Percentiles rank a stretch among this genome's conserved stretches.
Conservation (phyloP, 2,329 filamentous ascomycete genomes). For the Aspergillus phoenicis region DNA sequence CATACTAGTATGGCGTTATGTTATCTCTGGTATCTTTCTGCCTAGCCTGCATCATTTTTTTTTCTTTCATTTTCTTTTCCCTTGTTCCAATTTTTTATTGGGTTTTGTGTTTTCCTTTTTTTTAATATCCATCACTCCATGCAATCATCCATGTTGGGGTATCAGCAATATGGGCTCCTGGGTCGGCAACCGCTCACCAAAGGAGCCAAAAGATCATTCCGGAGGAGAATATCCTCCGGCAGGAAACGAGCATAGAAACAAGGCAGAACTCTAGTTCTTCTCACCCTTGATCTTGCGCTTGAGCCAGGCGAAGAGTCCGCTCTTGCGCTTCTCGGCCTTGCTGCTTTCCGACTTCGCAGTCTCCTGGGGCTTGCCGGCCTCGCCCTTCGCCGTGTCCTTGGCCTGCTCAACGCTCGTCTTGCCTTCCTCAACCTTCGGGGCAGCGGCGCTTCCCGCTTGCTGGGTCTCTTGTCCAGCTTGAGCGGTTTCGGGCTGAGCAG, state of each 20-base stretch:
- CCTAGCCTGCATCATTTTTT: slow-evolving; percentile 2
- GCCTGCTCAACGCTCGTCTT: slow-evolving; percentile 17
- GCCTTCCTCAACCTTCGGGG: slow-evolving; percentile 27
- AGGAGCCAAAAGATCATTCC: slow-evolving; percentile 8
- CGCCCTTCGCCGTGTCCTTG: slow-evolving; percentile 15
- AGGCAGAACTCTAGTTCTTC: slow-evolving; percentile 1
- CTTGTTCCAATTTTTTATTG: slow-evolving; percentile 2
- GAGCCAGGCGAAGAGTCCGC: slow-evolving; percentile 30
- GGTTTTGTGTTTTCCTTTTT: neutral
- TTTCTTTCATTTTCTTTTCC: slow-evolving; percentile 4
- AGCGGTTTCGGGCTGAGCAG: slow-evolving; percentile 8
- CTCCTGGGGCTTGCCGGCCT: slow-evolving; percentile 12
- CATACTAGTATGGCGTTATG: neutral
- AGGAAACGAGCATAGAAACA: slow-evolving; percentile 7
- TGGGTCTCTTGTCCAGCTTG: slow-evolving; percentile 9
- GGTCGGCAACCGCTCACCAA: slow-evolving; percentile 8
- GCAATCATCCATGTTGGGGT: slow-evolving; percentile 16
- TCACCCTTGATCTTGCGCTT: slow-evolving; percentile 34
- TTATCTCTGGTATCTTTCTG: neutral
- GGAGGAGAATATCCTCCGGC: neutral
- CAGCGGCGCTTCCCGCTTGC: slow-evolving; percentile 11
- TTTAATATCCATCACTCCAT: slow-evolving; percentile 1
- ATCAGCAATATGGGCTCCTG: slow-evolving; percentile 20
- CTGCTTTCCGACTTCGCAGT: slow-evolving; percentile 15
- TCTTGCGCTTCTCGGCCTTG: slow-evolving; percentile 30